phyloP scores from a whole-genome alignment of 768 basidiomycete genomes.

The Piloderma croceum region DNA sequence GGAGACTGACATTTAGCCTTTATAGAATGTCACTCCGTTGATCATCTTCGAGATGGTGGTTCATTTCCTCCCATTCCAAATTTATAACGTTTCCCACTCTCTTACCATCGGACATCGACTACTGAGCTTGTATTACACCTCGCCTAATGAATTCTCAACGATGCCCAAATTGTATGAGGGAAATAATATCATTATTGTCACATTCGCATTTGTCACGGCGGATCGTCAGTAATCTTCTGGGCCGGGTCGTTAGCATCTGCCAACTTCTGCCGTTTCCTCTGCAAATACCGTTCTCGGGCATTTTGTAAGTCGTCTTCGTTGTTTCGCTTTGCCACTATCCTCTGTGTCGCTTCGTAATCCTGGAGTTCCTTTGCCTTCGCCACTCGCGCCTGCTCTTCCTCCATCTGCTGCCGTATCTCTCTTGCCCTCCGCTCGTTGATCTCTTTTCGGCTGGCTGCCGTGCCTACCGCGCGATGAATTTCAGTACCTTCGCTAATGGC shows the following conservation, averaged over 20 bases:
- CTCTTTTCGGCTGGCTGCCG: constrained; percentile 73
- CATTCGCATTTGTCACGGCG: not conserved
- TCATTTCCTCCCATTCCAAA: too few relatives aligned
- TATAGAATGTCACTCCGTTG: too few relatives aligned
- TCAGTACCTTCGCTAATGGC: constrained; percentile 31
- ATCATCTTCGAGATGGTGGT: too few relatives aligned
- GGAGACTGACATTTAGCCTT: too few relatives aligned
- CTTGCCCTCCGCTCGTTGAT: constrained; percentile 77
- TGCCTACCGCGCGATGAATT: constrained; percentile 74
- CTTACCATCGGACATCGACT: too few relatives aligned
- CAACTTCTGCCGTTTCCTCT: constrained; percentile 73
- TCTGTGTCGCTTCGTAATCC: constrained; percentile 60
- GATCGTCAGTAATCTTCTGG: constrained; percentile 1
- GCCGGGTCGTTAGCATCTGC: constrained; percentile 41
- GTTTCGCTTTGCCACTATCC: constrained; percentile 70
- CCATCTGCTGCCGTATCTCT: constrained; percentile 76
- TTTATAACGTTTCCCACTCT: too few relatives aligned
- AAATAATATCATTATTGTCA: not conserved
- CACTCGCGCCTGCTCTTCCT: constrained; percentile 61
- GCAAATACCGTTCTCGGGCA: constrained; percentile 69
- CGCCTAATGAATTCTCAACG: too few relatives aligned
- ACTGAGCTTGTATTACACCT: too few relatives aligned
- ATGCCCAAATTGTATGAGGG: not conserved
- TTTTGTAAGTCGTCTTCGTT: constrained; percentile 66
- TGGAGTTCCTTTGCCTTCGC: constrained; percentile 50